Base-by-base conservation (phyloP, 2,329 filamentous ascomycete species). In the Bipolaris zeicola region DNA sequence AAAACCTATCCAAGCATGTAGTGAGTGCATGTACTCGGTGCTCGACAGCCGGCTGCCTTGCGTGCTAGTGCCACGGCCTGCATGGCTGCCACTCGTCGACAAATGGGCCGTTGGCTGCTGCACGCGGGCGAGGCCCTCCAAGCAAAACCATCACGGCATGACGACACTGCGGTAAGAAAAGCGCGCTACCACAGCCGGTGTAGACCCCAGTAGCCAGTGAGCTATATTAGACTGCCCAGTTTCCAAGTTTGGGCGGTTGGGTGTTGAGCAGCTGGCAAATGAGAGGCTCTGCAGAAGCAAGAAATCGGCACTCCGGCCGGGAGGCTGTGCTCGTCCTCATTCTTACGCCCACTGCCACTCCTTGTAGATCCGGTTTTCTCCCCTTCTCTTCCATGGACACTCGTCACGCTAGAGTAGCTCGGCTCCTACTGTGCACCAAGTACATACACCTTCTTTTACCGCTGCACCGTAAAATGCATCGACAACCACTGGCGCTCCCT, bases 161-260 rank as follows among this genome's bases (percentile, higher is more conserved):
- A 66, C 58, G 57, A 58, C 54, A 65, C 63, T 57, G 47, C 57
- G 39, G 45, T 51, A 53, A 38, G 28, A 31, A 31, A 13, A 11
- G 51, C 56, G 60, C 33, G 26, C 50, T 24, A 55, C 50, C 47
- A 28, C 36, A n/a, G 14, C 28, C 24, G 46, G 41, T 54, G 58
- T 50, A 46, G 58, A 52, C 41, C 62, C 62, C 56, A 51, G 61
- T 46, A 50, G 41, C 39, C 45, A 14, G 39, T 44, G 37, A 46
- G 52, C 65, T 65, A 67, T 69, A 64, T 57, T 61, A 66, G 63
- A 59, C 44, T 49, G 63, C 60, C 62, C 58, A 61, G 67, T 65
- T 66, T 66, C 65, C 57, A 58, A 60, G 52, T 26, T 48, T 38
- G 45, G 34, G 45, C n/a, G 45, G 34, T 48, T 48, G 45, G 34